Conservation (phyloP, 371 early-diverging fungal species). For the Mortierella polycephala region DNA sequence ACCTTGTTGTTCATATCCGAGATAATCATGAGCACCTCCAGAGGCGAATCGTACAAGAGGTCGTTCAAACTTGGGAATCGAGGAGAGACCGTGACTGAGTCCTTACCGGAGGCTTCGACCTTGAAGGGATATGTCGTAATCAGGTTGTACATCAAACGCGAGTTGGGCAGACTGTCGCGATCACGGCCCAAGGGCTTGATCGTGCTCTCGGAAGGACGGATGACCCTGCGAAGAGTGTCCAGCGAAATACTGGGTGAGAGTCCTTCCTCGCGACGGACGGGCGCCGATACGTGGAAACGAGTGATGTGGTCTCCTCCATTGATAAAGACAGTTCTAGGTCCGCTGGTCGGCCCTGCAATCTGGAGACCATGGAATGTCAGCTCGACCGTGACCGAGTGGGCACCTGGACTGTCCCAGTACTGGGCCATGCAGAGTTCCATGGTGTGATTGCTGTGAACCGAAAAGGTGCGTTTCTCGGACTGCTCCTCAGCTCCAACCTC, state of each 20-base stretch:
- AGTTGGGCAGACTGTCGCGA: slow-evolving; percentile 81
- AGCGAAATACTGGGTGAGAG: slow-evolving; percentile 69
- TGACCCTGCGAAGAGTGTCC: slow-evolving; percentile 71
- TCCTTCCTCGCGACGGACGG: slow-evolving; percentile 78
- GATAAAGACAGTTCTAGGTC: slow-evolving; percentile 60
- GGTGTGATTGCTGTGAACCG: slow-evolving; percentile 78
- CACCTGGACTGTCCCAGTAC: slow-evolving; percentile 87
- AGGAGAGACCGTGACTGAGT: slow-evolving; percentile 63
- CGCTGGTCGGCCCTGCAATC: slow-evolving; percentile 61
- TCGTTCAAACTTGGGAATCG: slow-evolving; percentile 73
- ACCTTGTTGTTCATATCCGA: slow-evolving; percentile 73
- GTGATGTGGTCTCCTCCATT: slow-evolving; percentile 72
- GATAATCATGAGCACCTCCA: slow-evolving; percentile 64
- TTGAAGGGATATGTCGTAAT: slow-evolving; percentile 80
- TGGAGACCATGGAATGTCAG: slow-evolving; percentile 87
- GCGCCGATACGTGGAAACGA: slow-evolving; percentile 78
- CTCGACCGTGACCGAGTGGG: slow-evolving; percentile 75
- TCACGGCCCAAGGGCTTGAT: slow-evolving; percentile 76
- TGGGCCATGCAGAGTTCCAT: slow-evolving; percentile 87
- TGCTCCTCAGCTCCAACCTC: slow-evolving; percentile 73
- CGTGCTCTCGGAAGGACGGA: slow-evolving; percentile 73
- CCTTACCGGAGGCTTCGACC: slow-evolving; percentile 60
- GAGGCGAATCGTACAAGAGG: slow-evolving; percentile 70
- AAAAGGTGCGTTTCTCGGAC: slow-evolving; percentile 65
- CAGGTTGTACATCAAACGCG: slow-evolving; percentile 74